Percentiles rank a stretch among this genome's conserved stretches.
phyloP scores from a whole-genome alignment of 495 filamentous ascomycete genomes.

The Penicillium dipodomyicola region DNA sequence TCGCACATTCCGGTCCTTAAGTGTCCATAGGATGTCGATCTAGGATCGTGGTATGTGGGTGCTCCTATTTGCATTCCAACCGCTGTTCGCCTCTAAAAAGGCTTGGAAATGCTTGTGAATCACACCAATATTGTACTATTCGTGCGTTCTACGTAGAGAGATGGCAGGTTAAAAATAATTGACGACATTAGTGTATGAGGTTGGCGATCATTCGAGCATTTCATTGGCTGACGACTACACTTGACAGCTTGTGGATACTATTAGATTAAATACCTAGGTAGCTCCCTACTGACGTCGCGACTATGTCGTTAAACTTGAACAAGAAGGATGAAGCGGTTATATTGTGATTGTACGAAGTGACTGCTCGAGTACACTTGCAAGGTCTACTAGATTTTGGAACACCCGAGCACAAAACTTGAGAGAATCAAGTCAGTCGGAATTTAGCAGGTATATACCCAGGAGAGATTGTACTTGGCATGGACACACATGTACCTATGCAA shows the following conservation, averaged over 20 bases:
- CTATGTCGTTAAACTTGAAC: neutral
- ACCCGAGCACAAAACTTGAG: no score
- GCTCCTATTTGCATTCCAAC: conserved; percentile 22
- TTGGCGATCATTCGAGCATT: conserved; percentile 1
- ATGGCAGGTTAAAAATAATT: neutral
- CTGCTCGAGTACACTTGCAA: no score
- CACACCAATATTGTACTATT: neutral
- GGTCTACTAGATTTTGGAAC: no score
- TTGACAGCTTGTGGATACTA: neutral
- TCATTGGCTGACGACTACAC: neutral
- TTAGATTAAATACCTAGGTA: no score
- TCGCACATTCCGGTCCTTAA: conserved; percentile 24
- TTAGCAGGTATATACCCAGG: no score
- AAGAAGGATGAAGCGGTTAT: neutral
- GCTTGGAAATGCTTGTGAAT: conserved; percentile 9
- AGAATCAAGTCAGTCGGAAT: no score
- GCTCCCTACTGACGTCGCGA: neutral
- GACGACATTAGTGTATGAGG: neutral
- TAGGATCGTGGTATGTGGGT: conserved; percentile 20
- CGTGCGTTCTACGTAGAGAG: neutral
- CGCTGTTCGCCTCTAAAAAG: conserved; percentile 17
- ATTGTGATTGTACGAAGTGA: no score
- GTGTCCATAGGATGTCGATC: conserved; percentile 18
- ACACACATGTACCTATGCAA: no score
- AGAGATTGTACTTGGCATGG: no score